Conservation (phyloP, 1,284 basidiomycete genomes). For the Ganoderma meredithae region DNA sequence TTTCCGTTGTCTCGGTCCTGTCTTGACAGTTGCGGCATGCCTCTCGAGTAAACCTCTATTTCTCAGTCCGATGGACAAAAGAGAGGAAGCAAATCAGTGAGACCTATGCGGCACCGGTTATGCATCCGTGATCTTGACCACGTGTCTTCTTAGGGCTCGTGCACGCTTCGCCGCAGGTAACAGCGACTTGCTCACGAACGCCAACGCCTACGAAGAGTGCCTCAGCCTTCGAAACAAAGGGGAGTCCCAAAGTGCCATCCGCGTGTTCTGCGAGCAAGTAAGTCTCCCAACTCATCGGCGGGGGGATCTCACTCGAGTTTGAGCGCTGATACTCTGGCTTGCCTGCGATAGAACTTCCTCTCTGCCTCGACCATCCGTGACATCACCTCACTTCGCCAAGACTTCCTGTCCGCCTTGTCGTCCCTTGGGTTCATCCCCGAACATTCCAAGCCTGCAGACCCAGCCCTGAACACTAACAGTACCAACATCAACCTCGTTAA, state of each 20-base stretch:
- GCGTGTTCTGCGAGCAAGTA: slow-evolving; percentile 82
- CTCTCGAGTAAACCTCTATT: slow-evolving; percentile 92
- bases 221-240: slow-evolving; percentile 59
- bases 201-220: slow-evolving; percentile 79
- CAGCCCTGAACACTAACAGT: slow-evolving; percentile 65
- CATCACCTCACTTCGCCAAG: slow-evolving; percentile 79
- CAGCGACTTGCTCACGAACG: slow-evolving; percentile 89
- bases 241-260: slow-evolving; percentile 55
- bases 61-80: slow-evolving; percentile 80
- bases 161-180: slow-evolving; percentile 73
- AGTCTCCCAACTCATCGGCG: neutral
- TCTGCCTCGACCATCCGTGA: slow-evolving; percentile 81
- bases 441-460: slow-evolving; percentile 51
- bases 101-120: slow-evolving; percentile 27
- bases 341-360: slow-evolving; percentile 95
- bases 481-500: slow-evolving; percentile 79
- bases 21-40: slow-evolving; percentile 85
- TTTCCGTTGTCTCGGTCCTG: slow-evolving; percentile 80
- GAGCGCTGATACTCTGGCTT: neutral
- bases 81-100: slow-evolving; percentile 80
- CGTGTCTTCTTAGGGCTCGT: slow-evolving; percentile 61
- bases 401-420: slow-evolving; percentile 78
- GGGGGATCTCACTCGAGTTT: neutral
- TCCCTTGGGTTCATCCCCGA: slow-evolving; percentile 77
- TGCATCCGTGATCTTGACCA: neutral